phyloP scores from a whole-genome alignment of 306 rosid genomes.

The Prunus campanulata region DNA sequence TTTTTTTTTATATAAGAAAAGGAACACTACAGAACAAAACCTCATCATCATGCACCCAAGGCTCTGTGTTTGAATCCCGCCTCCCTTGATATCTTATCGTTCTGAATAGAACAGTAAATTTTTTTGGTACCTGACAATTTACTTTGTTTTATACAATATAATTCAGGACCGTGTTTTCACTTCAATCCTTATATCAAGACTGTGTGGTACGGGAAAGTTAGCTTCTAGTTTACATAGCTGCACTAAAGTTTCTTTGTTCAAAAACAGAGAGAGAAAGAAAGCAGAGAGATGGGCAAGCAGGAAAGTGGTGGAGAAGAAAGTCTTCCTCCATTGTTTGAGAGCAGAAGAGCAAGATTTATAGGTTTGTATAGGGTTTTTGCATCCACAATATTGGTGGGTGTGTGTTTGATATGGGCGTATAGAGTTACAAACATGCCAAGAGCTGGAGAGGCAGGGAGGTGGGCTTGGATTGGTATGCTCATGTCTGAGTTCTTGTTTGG shows the following conservation, averaged over 20 bases:
- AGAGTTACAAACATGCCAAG: constrained; percentile 31
- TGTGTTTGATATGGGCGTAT: constrained; percentile 47
- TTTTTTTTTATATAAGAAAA: too few species aligned
- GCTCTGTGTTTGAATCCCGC: too few species aligned
- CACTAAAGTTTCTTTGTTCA: neutral
- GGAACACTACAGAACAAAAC: too few species aligned
- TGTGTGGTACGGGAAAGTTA: too few species aligned
- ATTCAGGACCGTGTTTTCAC: too few species aligned
- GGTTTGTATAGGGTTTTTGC: constrained; percentile 32
- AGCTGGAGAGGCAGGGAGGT: constrained; percentile 2
- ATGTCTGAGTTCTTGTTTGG: constrained; percentile 42
- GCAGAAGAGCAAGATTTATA: constrained; percentile 29
- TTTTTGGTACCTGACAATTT: too few species aligned
- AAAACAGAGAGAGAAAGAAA: neutral
- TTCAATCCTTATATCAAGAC: too few species aligned
- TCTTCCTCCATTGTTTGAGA: constrained; percentile 36
- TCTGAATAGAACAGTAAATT: fast-evolving
- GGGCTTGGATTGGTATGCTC: constrained; percentile 43
- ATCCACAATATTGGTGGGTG: constrained; percentile 34
- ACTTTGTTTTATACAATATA: too few species aligned
- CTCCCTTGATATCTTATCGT: too few species aligned
- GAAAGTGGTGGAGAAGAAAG: neutral
- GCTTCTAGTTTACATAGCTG: too few species aligned
- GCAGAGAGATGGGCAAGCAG: constrained; percentile 10
- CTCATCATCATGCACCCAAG: too few species aligned